These are phyloP conservation scores for Zygoascus sp. DNA, from an alignment of 1,139 yeast species.

Conservation along the genomic window DNA sequence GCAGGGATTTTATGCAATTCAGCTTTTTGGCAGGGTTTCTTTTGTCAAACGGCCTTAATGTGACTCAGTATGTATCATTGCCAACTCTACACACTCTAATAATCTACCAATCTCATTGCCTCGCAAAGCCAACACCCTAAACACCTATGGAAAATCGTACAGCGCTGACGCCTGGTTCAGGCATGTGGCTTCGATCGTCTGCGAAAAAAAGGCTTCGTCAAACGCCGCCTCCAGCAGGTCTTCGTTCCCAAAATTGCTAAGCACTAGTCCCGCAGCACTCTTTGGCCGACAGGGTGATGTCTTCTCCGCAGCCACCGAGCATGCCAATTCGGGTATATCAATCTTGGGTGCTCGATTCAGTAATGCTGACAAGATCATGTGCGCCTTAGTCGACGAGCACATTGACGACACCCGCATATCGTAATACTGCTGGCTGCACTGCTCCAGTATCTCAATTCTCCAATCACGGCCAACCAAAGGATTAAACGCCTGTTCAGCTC, in stretches of 20 bases:
- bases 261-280: not conserved
- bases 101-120: no score
- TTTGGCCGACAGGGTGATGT: not conserved
- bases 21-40: no score
- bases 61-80: no score
- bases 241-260: not conserved
- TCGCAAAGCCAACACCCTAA: no score
- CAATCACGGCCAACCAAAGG: slow-evolving; percentile 1
- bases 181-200: not conserved
- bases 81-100: no score
- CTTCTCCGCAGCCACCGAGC: not conserved
- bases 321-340: slow-evolving; percentile 9
- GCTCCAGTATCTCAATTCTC: slow-evolving; percentile 10
- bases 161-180: not conserved
- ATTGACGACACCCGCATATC: slow-evolving; percentile 14
- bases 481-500: slow-evolving; percentile 1
- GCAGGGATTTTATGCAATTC: no score
- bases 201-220: not conserved
- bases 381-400: slow-evolving; percentile 17
- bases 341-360: slow-evolving; percentile 10
- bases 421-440: slow-evolving; percentile 10
- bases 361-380: slow-evolving; percentile 13
- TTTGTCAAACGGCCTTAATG: no score
- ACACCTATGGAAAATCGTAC: not conserved
- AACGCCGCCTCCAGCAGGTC: not conserved